Evolutionary conservation across 331 rosid species (phyloP).

Genomic region (Pyracantha coccinea): DNA sequence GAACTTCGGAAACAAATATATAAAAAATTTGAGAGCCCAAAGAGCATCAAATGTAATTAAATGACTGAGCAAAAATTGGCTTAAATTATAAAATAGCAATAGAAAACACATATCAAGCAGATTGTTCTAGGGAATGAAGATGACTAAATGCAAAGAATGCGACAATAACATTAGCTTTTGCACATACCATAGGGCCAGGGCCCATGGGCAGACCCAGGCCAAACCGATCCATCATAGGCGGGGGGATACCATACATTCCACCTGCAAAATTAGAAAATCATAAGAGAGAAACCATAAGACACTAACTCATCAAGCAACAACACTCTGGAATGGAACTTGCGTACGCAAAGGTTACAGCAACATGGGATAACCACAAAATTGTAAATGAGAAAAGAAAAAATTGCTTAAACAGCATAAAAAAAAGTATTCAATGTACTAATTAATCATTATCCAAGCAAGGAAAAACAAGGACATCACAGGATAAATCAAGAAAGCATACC

Average conservation of each 20-base stretch:
- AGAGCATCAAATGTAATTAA: not conserved
- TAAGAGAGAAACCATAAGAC: not conserved
- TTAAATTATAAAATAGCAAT: not conserved
- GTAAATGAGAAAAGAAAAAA: not conserved
- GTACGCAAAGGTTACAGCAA: not conserved
- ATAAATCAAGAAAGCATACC: conserved; percentile 29
- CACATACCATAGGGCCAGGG: conserved; percentile 75
- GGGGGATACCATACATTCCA: conserved; percentile 89
- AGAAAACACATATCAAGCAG: not conserved
- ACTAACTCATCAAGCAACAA: not conserved
- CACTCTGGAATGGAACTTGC: not conserved
- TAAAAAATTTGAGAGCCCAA: not conserved
- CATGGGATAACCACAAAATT: not conserved
- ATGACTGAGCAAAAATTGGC: not conserved
- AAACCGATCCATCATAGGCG: conserved; percentile 79
- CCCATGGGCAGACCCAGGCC: conserved; percentile 89
- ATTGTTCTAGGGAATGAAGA: not conserved
- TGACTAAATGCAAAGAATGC: not conserved
- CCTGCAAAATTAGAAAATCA: conserved; percentile 34
- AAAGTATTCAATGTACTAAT: not conserved
- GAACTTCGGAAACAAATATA: not conserved
- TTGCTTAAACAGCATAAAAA: not conserved
- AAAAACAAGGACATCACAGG: not conserved
- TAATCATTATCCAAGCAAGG: not conserved
- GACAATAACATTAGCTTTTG: not conserved